Evolutionary conservation across 2,329 filamentous ascomycete species (phyloP), one percentile per base, ranked within the genome.

Genomic region (Beauveria asiatica): DNA sequence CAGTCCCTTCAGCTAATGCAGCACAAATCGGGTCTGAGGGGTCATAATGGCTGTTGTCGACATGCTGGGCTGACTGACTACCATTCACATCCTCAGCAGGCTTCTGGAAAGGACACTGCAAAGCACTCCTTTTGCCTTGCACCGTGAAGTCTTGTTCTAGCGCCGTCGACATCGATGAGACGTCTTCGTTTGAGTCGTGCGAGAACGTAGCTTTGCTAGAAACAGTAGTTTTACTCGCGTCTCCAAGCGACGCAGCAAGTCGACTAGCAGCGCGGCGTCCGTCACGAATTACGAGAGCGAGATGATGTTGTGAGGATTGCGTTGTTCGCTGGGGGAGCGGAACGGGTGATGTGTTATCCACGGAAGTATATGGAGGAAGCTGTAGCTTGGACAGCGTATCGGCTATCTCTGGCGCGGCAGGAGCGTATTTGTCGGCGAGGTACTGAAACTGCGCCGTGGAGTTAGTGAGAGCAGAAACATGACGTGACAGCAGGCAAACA

Each of bases 71-170:
- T 25, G 61, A 65, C 33, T 65, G 51, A n/a, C 45, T 65, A 17
- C 65, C 65, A 52, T 67, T 71, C 68, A 67, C 70, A 67, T 67
- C 71, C 66, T 67, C 73, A 63, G 66, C 72, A 65, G 73, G 67
- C 67, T 78, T 74, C 62, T 78, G 86, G 73, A 96, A 96, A 0
- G 92, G 92, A 74, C 92, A 97, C 65, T 84, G 83, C 56, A 97
- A 77, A 64, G 83, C 83, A 66, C 92, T 90, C 67, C 88, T 90
- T 68, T 85, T 90, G 62, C 92, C 92, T 70, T 87, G 80, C 39
- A 92, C 88, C 19, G 92, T 97, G 68, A 96, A 97, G 74, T 97
- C 92, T 75, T 89, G 88, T 75, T 96, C 92, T 69, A 96, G 76
- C 42, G 84, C 80, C 54, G 83, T 85, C 57, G 85, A 85, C 70